A percentile compares a stretch with the other conserved stretches of the same genome.
Evolutionary conservation across 2,329 filamentous ascomycete species (phyloP).

Genomic region (Neonectria coccinea): DNA sequence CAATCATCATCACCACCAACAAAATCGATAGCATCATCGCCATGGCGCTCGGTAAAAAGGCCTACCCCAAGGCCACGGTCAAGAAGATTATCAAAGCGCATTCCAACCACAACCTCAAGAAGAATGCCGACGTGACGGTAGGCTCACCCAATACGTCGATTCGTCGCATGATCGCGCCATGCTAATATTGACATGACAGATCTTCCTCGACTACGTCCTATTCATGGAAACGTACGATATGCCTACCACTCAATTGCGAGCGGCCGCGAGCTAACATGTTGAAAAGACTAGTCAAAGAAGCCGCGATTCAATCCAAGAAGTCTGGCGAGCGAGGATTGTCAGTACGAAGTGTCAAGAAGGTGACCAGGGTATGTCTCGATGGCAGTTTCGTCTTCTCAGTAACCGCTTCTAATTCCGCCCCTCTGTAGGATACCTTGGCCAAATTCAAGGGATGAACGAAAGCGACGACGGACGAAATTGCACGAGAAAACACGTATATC

Average conservation of each 20-base stretch:
- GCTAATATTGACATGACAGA: conserved; percentile 63
- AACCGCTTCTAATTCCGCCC: conserved; percentile 25
- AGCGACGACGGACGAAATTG: neutral
- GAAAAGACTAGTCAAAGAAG: conserved; percentile 80
- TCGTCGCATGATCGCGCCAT: conserved; percentile 15
- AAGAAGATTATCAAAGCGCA: conserved; percentile 94
- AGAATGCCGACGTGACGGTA: conserved; percentile 88
- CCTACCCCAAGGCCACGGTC: conserved; percentile 85
- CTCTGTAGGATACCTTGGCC: conserved; percentile 68
- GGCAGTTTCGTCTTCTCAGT: conserved; percentile 3
- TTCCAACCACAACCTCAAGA: conserved; percentile 81
- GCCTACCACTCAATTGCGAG: neutral
- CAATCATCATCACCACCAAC: conserved; percentile 1
- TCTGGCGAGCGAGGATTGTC: conserved; percentile 79
- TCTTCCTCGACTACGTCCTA: conserved; percentile 85
- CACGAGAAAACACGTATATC: neutral
- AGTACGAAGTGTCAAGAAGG: conserved; percentile 81
- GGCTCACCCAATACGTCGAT: conserved; percentile 43
- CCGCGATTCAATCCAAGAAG: conserved; percentile 79
- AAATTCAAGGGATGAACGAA: conserved; percentile 74
- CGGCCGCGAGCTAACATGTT: conserved; percentile 4
- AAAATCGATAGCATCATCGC: conserved; percentile 32
- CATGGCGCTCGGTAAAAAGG: conserved; percentile 69
- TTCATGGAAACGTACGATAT: conserved; percentile 75
- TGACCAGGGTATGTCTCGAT: conserved; percentile 72